Base-by-base conservation (phyloP, 2,329 filamentous ascomycete species). In the Ilyonectria mors-panacis region DNA sequence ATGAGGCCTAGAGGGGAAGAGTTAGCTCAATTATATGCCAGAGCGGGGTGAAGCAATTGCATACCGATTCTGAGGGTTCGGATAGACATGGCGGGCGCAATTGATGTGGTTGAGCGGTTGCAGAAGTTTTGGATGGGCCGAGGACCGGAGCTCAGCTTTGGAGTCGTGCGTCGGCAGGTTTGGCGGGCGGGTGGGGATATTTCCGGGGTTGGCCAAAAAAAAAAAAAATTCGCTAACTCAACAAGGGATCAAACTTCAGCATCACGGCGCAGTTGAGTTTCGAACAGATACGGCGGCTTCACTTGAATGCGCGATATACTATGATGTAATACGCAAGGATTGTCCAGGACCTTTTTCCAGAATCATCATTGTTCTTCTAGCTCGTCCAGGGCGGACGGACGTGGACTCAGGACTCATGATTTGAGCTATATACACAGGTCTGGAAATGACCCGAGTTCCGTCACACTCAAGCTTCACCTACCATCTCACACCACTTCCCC, bases 1-100 rank as follows among this genome's bases (percentile, higher is more conserved):
- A 99, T 98, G 77, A 98, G 93, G 81, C 95, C 95, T 97, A 73
- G n/a, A 35, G 28, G 21, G 15, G 58, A 50, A 58, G 23, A 30
- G 37, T 48, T 12, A 56, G 33, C 33, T n/a, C 47, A 39, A 51
- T 59, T 37, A 60, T 65, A 35, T 55, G 44, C 19, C 39, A n/a
- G 17, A 17, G 17, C 35, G 33, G 10, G 15, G 19, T 13, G 33
- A 15, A 21, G 28, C 13, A 39, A 2, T 69, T 61, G 39, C 66
- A 50, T 75, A 83, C 81, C 81, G 61, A 83, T 83, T 79, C 79
- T 78, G 54, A 83, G 79, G 35, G 81, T 83, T 73, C 81, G 82
- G 67, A 82, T 69, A 59, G 81, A 81, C 81, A 83, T 83, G 66
- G 63, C 78, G 73, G 70, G 64, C 68, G 65, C 67, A 75, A 73